Percentiles rank a stretch among this genome's conserved stretches.
phyloP scores from a whole-genome alignment of 1,139 yeast species.

The Entelexis paramagnoliae region DNA sequence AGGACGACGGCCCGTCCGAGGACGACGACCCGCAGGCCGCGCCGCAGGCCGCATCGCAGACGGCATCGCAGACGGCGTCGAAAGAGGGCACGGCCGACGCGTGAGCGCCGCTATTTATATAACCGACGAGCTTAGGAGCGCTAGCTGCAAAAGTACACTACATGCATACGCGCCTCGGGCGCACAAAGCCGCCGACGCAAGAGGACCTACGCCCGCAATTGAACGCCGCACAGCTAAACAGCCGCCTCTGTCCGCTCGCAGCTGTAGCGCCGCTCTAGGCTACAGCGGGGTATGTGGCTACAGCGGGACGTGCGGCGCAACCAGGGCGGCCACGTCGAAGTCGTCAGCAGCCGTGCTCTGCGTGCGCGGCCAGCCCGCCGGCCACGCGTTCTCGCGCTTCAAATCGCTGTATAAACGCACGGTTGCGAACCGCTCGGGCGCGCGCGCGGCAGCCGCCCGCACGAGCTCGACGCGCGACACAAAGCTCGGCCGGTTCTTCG shows the following conservation, averaged over 20 bases:
- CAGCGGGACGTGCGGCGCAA: too few species aligned
- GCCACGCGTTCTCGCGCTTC: conserved; percentile 12
- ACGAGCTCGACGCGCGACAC: conserved; percentile 12
- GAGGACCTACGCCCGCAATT: too few species aligned
- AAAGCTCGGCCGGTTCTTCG: conserved; percentile 12
- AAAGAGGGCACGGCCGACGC: background rate
- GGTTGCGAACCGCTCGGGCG: background rate
- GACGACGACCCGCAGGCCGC: conserved; percentile 2
- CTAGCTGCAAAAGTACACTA: too few species aligned
- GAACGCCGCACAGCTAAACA: too few species aligned
- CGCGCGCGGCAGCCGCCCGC: background rate
- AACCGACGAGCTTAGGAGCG: background rate
- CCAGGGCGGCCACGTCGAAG: conserved; percentile 13
- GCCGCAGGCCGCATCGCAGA: background rate
- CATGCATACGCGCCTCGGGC: too few species aligned
- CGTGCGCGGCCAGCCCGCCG: conserved; percentile 22
- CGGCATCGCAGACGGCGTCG: too few species aligned
- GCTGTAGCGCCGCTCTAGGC: too few species aligned
- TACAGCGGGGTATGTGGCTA: too few species aligned
- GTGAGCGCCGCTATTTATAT: background rate
- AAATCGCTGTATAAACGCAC: conserved; percentile 7
- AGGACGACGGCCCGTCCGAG: conserved; percentile 17
- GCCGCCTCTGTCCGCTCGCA: too few species aligned
- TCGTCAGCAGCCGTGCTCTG: conserved; percentile 21
- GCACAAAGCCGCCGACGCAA: too few species aligned